Evolutionary conservation across 2,329 filamentous ascomycete species (phyloP).

Genomic region (Clonostachys rosea): DNA sequence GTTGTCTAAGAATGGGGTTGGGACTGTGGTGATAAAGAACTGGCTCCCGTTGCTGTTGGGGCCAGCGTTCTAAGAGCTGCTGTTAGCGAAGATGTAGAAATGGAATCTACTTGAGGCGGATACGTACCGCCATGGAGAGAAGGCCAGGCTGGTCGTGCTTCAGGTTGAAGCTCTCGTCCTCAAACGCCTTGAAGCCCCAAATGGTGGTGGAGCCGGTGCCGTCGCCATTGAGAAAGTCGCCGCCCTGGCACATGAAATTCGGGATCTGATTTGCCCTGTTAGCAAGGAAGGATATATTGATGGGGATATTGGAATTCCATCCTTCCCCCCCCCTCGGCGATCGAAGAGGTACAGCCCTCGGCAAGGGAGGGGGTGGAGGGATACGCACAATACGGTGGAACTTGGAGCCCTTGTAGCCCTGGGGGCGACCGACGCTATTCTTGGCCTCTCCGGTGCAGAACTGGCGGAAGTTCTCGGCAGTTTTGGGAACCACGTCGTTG

Average conservation of each 20-base stretch:
- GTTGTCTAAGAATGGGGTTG: constrained; percentile 81
- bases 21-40: constrained; percentile 93
- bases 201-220: constrained; percentile 86
- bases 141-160: constrained; percentile 78
- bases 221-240: constrained; percentile 91
- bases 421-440: constrained; percentile 68
- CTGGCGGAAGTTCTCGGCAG: constrained; percentile 94
- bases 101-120: neutral
- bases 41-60: constrained; percentile 92
- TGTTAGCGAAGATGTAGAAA: neutral
- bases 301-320: neutral
- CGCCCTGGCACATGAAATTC: constrained; percentile 96
- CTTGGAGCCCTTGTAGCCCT: constrained; percentile 92
- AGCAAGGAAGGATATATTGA: neutral
- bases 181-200: constrained; percentile 79
- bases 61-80: constrained; percentile 66
- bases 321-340: too few species aligned
- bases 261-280: constrained; percentile 59
- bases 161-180: constrained; percentile 82
- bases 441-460: constrained; percentile 95
- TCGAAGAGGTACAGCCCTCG: neutral
- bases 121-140: constrained; percentile 85
- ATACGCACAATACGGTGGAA: constrained; percentile 84
- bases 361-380: neutral
- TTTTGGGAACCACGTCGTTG: constrained; percentile 76